Base-by-base conservation (phyloP, 2,329 filamentous ascomycete species). In the Dactylonectria estremocensis region DNA sequence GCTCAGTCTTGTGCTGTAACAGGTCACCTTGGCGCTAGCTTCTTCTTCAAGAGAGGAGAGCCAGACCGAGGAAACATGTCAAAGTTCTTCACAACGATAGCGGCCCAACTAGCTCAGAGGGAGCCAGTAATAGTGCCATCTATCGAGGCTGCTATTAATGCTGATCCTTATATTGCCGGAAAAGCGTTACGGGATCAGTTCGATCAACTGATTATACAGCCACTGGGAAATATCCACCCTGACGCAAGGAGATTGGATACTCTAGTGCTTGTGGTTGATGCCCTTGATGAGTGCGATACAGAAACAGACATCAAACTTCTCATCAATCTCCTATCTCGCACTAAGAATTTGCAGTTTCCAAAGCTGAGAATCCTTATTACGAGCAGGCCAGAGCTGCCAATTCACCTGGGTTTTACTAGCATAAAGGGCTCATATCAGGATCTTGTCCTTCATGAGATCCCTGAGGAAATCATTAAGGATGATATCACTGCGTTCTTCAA, bases 41-140 rank as follows among this genome's bases (percentile, higher is more conserved):
- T 68, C 61, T 65, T 68, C 33, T 68, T 68, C 52, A 83, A 83
- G 61, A 80, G 76, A 66, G 82, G 80, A 2, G 82, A 83, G 61
- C 72, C 69, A 2, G 81, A 43, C n/a, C n/a, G n/a, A n/a, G n/a
- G n/a, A n/a, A n/a, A n/a, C n/a, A n/a, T n/a, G n/a, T n/a, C n/a
- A n/a, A n/a, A n/a, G n/a, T n/a, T n/a, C n/a, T n/a, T n/a, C n/a
- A n/a, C n/a, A n/a, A n/a, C n/a, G n/a, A n/a, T n/a, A n/a, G n/a
- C n/a, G n/a, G n/a, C n/a, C n/a, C n/a, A n/a, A n/a, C n/a, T n/a
- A n/a, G n/a, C n/a, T n/a, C n/a, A n/a, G n/a, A n/a, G n/a, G n/a
- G n/a, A n/a, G n/a, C n/a, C n/a, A n/a, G n/a, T n/a, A n/a, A n/a
- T n/a, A n/a, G n/a, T n/a, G n/a, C n/a, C n/a, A n/a, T n/a, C n/a